phyloP scores from a whole-genome alignment of 257 asterid genomes.

The Buddleja alternifolia region DNA sequence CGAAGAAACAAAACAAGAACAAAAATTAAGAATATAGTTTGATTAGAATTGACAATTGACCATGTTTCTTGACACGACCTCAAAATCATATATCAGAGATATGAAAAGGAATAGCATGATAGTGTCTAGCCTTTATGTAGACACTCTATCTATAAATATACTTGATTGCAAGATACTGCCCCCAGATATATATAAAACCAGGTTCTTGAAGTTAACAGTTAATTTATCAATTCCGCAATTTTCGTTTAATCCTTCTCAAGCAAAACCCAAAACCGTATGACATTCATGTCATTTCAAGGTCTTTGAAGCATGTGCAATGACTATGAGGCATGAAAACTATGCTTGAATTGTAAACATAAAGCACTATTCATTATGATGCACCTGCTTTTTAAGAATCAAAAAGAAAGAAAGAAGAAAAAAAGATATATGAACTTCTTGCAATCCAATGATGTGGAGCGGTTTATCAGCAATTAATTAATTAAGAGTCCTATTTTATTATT shows the following conservation, averaged over 20 bases:
- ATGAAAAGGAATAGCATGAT: neutral
- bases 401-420: neutral
- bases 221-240: neutral
- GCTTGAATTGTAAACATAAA: neutral
- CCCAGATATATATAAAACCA: neutral
- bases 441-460: too few species aligned
- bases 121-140: neutral
- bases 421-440: too few species aligned
- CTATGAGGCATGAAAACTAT: slow-evolving; percentile 7
- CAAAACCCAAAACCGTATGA: neutral
- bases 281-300: neutral
- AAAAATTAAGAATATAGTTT: neutral
- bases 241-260: slow-evolving; percentile 1
- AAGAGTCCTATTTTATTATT: too few species aligned
- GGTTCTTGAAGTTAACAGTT: neutral
- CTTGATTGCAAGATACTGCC: neutral
- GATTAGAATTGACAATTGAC: slow-evolving; percentile 15
- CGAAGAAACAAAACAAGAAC: slow-evolving; percentile 5
- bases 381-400: neutral
- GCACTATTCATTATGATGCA: neutral
- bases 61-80: neutral
- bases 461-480: too few species aligned
- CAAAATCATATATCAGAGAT: neutral
- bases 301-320: neutral
- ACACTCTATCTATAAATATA: neutral